A percentile compares a stretch with the other conserved stretches of the same genome.
phyloP scores from a whole-genome alignment of 2,329 filamentous ascomycete species.

The Massarina eburnea region DNA sequence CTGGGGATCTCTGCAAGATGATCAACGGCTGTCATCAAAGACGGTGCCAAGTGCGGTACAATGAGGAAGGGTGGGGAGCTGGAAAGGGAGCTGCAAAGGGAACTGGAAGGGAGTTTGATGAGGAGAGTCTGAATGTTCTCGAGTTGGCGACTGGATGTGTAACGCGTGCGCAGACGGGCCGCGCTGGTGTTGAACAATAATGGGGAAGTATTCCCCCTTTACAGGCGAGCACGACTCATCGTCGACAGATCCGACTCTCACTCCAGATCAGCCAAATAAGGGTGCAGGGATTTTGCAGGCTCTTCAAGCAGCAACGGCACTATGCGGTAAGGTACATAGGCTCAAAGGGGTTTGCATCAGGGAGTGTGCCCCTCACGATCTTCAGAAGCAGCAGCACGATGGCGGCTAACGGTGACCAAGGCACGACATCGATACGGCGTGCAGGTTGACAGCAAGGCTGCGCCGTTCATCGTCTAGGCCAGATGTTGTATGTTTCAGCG shows the following conservation, averaged over 20 bases:
- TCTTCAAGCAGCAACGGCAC: slow-evolving; percentile 16
- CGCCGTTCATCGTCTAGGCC: background rate
- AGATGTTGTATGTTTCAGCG: slow-evolving; percentile 2
- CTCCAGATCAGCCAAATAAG: slow-evolving; percentile 36
- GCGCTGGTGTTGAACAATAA: slow-evolving; percentile 6
- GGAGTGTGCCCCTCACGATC: slow-evolving; percentile 22
- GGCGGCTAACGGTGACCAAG: background rate
- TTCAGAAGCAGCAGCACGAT: slow-evolving; percentile 12
- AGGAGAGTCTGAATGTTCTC: background rate
- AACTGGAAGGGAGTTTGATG: background rate
- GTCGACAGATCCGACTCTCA: slow-evolving; percentile 2
- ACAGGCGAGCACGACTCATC: slow-evolving; percentile 25
- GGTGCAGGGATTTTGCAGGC: slow-evolving; percentile 25
- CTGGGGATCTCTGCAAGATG: slow-evolving; percentile 13
- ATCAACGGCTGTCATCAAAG: slow-evolving; percentile 14
- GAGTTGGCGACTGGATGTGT: slow-evolving; percentile 20
- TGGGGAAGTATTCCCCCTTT: slow-evolving; percentile 22
- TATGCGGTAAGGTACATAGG: background rate
- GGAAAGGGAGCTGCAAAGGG: background rate
- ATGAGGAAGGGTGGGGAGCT: slow-evolving; percentile 2
- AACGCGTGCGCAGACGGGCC: slow-evolving; percentile 21
- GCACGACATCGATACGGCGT: slow-evolving; percentile 13
- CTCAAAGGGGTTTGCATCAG: slow-evolving; percentile 18
- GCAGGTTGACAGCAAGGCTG: slow-evolving; percentile 3
- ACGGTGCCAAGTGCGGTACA: slow-evolving; percentile 12